Percentiles rank a stretch among this genome's conserved stretches.
Conservation (phyloP, 768 basidiomycete species). For the Dacryopinax primogenitus region DNA sequence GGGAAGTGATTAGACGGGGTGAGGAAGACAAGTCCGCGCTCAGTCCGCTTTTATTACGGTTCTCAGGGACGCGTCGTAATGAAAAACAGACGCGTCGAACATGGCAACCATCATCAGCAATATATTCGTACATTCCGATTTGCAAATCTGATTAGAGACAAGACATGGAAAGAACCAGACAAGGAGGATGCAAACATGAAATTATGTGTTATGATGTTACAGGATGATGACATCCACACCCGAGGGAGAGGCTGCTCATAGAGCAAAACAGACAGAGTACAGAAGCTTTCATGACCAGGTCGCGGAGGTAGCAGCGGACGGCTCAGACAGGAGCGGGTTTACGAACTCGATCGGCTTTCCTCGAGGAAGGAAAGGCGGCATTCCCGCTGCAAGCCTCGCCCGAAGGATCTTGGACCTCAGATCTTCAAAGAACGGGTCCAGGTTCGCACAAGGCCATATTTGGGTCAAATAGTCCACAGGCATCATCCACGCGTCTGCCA, state of each 20-base stretch:
- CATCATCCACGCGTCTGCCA: conserved; percentile 8
- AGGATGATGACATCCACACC: too few relatives aligned
- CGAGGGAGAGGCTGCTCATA: too few relatives aligned
- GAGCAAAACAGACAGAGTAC: too few relatives aligned
- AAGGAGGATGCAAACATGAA: too few relatives aligned
- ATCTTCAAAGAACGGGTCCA: not conserved
- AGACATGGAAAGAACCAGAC: too few relatives aligned
- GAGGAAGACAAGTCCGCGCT: not conserved
- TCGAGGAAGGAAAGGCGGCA: not conserved
- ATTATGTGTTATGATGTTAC: too few relatives aligned
- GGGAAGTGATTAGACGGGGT: not conserved
- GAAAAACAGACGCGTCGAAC: not conserved
- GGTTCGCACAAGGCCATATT: not conserved
- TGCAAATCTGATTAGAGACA: too few relatives aligned
- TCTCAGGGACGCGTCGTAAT: conserved; percentile 7
- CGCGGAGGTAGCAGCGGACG: not conserved
- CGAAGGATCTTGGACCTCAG: not conserved
- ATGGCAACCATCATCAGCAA: not conserved
- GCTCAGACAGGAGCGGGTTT: not conserved
- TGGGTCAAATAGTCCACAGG: not conserved
- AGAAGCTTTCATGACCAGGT: too few relatives aligned
- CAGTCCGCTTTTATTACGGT: not conserved
- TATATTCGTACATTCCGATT: not conserved
- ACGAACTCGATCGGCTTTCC: conserved; percentile 2
- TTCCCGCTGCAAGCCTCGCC: not conserved